Evolutionary conservation across 495 filamentous ascomycete genomes (phyloP), one percentile per base, ranked within the genome.

Genomic region (Echria macrotheca): DNA sequence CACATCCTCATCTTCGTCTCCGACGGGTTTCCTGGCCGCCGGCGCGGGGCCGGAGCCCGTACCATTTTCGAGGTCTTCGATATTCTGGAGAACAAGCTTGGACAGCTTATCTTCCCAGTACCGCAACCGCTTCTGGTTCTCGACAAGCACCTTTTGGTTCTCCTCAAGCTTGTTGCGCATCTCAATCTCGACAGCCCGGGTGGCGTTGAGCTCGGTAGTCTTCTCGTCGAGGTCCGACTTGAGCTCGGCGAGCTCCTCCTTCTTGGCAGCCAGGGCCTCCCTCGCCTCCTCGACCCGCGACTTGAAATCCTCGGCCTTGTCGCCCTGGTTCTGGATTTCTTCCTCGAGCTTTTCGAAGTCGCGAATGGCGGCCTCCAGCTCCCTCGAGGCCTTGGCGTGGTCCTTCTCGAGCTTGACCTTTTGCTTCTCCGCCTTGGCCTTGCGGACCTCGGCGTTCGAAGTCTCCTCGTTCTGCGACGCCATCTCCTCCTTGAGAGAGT

Each of bases 161-260:
- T 97, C 91, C 59, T 97, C 89, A 14, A 97, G 81, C 66, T 95
- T 93, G 66, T 96, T 96, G 43, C 89, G 87, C 89, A 96, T 96
- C 65, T 97, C 93, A 51, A 98, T 95, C 68, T 97, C 94, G 12
- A 84, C 76, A 3, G 87, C 91, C 0, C 93, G 82, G 2, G 83
- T 95, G 61, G 87, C 87, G 61, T 97, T 97, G 32, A 97, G 73
- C 53, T 94, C 89, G 3, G 84, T 77, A 12, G 83, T 84, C 73
- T 88, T 91, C 53, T 85, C 82, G 53, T 97, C 91, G 9, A 97
- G 73, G 57, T 96, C 87, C 3, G 76, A 67, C 69, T 97, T 98
- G 39, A 96, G 57, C 25, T 78, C 70, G 38, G 81, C 78, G 5
- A 98, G 76, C 58, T 91, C 87, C 53, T 82, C 81, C 64, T 85